Evolutionary conservation across 805 yeast species (phyloP), one percentile per base, ranked within the genome.

Genomic region (Yarrowia sp.): DNA sequence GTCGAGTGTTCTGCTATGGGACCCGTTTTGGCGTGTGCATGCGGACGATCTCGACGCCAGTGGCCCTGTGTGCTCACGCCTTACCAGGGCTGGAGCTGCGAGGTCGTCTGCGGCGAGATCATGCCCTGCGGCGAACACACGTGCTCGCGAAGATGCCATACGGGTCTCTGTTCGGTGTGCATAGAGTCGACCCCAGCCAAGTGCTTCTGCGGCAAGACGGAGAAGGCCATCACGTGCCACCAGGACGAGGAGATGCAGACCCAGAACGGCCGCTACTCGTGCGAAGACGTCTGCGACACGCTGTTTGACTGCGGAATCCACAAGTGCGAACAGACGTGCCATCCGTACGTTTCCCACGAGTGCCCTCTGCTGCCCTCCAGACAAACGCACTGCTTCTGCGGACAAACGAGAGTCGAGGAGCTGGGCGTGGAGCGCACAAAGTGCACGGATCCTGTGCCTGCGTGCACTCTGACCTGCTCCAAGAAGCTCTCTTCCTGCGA

Each of bases 91-190:
- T 86, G 90, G 92, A 70, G 73, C 4, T 91, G 97, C 73, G 80
- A 77, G 1, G 78, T 78, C 1, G 71, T 73, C 0, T 91, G 97
- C 73, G 78, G 78, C 6, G 84, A 84, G 64, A 62, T 75, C 2
- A 69, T 90, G 70, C 88, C 96, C 14, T 83, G 94, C 76, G 87
- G 87, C 1, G 75, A 81, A 12, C 97, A 92, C 70, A 73, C 69
- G 41, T 91, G 97, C 73, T 65, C 72, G 3, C 72, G 74, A 41
- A 74, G 70, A 5, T 91, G 97, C 71, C 97, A 91, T 73, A 70
- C 76, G n/a, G 97, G 96, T 0, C 76, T 88, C 21, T 91, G 97
- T 76, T 96, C 96, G 0, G 77, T 78, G 6, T 91, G 97, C 72
- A 73, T 78, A 7, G 81, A 77, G 56, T 65, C 68, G 2, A 71